Percentiles rank a stretch among this genome's conserved stretches.
phyloP scores from a whole-genome alignment of 306 rosid species.

The Acacia acuminata region DNA sequence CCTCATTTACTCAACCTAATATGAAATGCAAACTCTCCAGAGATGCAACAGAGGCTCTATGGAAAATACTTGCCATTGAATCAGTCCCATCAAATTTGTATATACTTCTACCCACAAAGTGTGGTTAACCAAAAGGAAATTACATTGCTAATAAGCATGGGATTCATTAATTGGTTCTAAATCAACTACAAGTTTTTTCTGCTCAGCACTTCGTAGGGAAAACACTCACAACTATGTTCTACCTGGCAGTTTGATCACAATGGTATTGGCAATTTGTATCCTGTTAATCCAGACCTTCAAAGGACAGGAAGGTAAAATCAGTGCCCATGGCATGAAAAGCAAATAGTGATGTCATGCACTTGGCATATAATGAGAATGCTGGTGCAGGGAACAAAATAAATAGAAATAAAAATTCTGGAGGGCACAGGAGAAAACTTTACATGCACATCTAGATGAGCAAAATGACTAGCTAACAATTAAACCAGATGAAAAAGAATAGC shows the following conservation, averaged over 20 bases:
- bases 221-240: conserved; percentile 42
- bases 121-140: conserved; percentile 19
- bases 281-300: conserved; percentile 43
- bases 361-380: background rate
- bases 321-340: background rate
- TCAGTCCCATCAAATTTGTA: conserved; percentile 22
- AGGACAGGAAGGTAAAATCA: conserved; percentile 20
- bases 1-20: conserved; percentile 3
- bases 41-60: conserved; percentile 18
- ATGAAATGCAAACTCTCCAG: conserved; percentile 4
- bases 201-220: conserved; percentile 32
- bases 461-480: conserved; percentile 21
- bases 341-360: conserved; percentile 11
- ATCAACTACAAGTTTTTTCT: conserved; percentile 32
- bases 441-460: conserved; percentile 14
- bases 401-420: background rate
- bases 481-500: conserved; percentile 3
- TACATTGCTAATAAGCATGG: conserved; percentile 20
- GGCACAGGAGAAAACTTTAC: background rate
- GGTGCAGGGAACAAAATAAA: background rate
- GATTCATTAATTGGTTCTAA: conserved; percentile 28
- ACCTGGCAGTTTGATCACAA: conserved; percentile 44
- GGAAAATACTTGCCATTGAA: conserved; percentile 27
- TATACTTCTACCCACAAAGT: conserved; percentile 13
- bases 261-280: conserved; percentile 30